Evolutionary conservation across 2,329 filamentous ascomycete species (phyloP).

Genomic region (Dactylonectria macrodidyma): DNA sequence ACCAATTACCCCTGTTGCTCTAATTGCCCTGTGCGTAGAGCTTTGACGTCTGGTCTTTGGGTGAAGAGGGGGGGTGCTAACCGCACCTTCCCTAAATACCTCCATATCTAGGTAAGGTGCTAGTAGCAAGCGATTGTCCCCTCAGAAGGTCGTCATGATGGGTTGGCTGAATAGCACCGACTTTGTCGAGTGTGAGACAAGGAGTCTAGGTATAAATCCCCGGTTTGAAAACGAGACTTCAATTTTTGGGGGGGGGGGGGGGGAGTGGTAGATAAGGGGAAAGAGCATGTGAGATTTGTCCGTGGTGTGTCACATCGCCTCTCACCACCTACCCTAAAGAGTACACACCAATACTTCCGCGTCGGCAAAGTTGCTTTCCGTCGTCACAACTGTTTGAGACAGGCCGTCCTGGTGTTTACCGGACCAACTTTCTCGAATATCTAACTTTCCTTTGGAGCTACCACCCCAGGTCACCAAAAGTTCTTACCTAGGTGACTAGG

Average conservation of each 20-base stretch:
- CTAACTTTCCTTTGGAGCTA: background rate
- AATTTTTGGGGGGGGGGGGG: background rate
- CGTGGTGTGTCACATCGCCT: conserved; percentile 3
- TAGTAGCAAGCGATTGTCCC: background rate
- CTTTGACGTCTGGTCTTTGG: background rate
- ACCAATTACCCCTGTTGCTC: background rate
- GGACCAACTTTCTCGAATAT: background rate
- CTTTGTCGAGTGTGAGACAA: background rate
- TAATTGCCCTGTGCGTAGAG: background rate
- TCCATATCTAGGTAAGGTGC: too few relatives aligned
- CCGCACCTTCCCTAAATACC: too few relatives aligned
- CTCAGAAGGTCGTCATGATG: too few relatives aligned
- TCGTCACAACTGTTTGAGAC: conserved; percentile 5
- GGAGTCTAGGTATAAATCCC: background rate
- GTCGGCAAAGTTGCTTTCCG: background rate
- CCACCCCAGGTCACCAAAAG: background rate
- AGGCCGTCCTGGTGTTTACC: background rate
- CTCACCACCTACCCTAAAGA: background rate
- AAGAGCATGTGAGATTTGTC: background rate
- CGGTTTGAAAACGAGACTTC: background rate
- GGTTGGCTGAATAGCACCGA: background rate
- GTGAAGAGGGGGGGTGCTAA: background rate
- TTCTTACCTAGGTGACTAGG: background rate
- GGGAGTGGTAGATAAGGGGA: background rate
- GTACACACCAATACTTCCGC: background rate